Evolutionary conservation across 768 basidiomycete species (phyloP).

Genomic region (Psilocybe cyanescens): DNA sequence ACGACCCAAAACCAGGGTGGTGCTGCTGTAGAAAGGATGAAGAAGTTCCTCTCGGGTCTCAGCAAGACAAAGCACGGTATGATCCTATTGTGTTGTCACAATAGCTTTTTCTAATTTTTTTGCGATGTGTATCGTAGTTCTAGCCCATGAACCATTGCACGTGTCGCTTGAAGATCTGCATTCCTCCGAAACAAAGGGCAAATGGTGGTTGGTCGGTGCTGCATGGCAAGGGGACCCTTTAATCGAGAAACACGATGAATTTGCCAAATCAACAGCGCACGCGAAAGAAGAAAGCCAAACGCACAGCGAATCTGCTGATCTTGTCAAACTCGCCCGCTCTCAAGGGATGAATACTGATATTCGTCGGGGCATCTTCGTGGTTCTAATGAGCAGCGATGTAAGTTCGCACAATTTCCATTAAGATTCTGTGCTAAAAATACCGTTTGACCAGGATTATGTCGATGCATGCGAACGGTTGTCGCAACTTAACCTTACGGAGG

Average conservation of each 20-base stretch:
- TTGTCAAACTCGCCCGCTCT: conserved; percentile 83
- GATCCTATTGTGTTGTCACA: conserved; percentile 16
- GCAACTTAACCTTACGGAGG: conserved; percentile 81
- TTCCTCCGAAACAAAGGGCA: conserved; percentile 83
- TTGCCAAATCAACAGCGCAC: conserved; percentile 26
- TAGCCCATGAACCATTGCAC: conserved; percentile 84
- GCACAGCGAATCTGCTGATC: conserved; percentile 32
- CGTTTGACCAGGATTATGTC: conserved; percentile 77
- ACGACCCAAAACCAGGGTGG: conserved; percentile 68
- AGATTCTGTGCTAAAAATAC: background rate
- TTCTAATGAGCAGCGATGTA: conserved; percentile 95
- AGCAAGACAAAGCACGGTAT: conserved; percentile 78
- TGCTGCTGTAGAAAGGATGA: conserved; percentile 84
- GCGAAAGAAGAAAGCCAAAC: conserved; percentile 28
- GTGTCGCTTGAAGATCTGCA: conserved; percentile 86
- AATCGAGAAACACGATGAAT: conserved; percentile 61
- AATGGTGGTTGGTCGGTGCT: conserved; percentile 99
- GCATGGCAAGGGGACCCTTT: conserved; percentile 95
- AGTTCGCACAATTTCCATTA: conserved; percentile 22
- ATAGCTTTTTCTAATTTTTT: background rate
- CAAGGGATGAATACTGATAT: conserved; percentile 99
- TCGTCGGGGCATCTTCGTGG: conserved; percentile 86
- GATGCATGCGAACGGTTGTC: conserved; percentile 92
- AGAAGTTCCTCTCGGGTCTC: conserved; percentile 80
- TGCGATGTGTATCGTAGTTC: conserved; percentile 48